These are phyloP conservation scores for Plasmodium vivax DNA, from an alignment of 169 alveolate genomes.

Conservation along the genomic window DNA sequence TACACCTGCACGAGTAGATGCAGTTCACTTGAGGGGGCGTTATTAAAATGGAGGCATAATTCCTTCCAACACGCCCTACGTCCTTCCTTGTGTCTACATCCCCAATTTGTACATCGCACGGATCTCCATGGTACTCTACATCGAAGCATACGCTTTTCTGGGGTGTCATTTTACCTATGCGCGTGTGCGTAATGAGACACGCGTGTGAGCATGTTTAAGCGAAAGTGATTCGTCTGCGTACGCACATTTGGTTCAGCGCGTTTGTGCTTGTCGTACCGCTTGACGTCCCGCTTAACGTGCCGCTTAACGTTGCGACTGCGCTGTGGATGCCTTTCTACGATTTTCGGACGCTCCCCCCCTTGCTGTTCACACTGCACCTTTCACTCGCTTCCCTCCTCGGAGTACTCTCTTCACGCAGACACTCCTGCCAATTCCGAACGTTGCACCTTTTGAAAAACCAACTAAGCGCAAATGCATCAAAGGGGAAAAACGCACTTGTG, in stretches of 20 bases:
- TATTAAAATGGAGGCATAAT: not conserved
- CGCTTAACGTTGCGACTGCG: not conserved
- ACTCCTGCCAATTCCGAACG: not conserved
- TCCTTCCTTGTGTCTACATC: not conserved
- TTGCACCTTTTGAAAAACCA: not conserved
- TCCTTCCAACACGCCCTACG: not conserved
- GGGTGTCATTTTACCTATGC: constrained; percentile 8
- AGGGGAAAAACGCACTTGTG: not conserved
- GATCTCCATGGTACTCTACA: not conserved
- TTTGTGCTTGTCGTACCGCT: not conserved
- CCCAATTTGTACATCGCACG: not conserved
- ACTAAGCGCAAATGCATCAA: not conserved
- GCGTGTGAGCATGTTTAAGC: not conserved
- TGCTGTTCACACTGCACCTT: not conserved
- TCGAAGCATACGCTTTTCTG: not conserved
- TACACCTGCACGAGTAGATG: not conserved
- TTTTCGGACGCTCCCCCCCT: not conserved
- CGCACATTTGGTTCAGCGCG: not conserved
- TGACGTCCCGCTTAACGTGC: not conserved
- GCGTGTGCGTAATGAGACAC: not conserved
- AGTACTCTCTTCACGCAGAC: not conserved
- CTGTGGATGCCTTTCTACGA: not conserved
- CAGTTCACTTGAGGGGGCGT: not conserved
- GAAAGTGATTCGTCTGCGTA: not conserved
- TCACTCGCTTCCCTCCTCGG: not conserved